Base-by-base conservation (phyloP, 257 asterid genomes). In the Euphrasia confusa region DNA sequence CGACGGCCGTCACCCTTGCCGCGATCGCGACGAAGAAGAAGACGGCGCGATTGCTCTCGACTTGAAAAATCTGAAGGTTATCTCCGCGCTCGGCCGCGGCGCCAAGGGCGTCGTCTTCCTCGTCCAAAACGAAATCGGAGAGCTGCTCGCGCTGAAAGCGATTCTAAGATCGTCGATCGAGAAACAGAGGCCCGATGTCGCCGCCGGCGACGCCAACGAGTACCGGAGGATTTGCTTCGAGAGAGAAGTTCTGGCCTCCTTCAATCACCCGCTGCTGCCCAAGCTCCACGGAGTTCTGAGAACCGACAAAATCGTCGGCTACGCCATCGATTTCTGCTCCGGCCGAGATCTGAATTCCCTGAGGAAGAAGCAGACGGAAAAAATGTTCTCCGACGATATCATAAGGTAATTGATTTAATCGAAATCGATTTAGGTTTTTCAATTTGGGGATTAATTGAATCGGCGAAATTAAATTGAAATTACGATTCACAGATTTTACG, bases 101-200 rank as follows among this genome's bases (percentile, higher is more conserved):
- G 99, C 97, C 2, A 88, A 91, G 69, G 97, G 95, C 11, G 95
- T 88, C 8, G 98, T 91, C 14, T 91, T 91, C 54, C 80, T 93
- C 60, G 94, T 85, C 18, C 77, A 72, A 26, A 82, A 76, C 1
- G 84, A 82, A 28, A 54, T 18, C 10, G 86, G 84, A 3, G 82
- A 82, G 61, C 70, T 71, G 68, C 78, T 85, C 61, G 99, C 99
- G 64, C 80, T 93, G 5, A 93, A 93, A 65, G 71, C 88, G 1
- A 85, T 89, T n/a, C 55, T 71, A 1, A 77, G 89, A 77, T 80
- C 86, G 66, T 75, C 87, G 0, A 57, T 87, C 8, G 88, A 85
- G 83, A 85, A 79, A 58, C 79, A 77, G 49, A 79, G 76, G 62
- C 5, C 11, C 0, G 9, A 10, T 2, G 3, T 1, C 27, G 56